phyloP scores from a whole-genome alignment of 331 rosid genomes.

The Telfairia occidentalis region DNA sequence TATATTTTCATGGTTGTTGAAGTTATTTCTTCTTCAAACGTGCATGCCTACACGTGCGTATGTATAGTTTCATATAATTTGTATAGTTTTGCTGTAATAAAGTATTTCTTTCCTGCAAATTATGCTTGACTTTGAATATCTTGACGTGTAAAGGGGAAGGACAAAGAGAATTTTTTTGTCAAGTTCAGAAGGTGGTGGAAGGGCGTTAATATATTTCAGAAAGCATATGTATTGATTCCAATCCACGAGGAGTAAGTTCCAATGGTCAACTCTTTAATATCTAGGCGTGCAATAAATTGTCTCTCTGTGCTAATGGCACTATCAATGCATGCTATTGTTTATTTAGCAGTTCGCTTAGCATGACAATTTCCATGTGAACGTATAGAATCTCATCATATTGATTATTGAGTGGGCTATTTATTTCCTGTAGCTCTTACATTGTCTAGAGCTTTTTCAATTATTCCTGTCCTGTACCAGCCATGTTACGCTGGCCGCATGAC shows the following conservation, averaged over 20 bases:
- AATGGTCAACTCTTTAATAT: not conserved
- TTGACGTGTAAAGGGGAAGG: slow-evolving; percentile 31
- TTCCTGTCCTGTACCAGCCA: not conserved
- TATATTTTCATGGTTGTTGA: not conserved
- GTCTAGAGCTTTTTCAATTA: not conserved
- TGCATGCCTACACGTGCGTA: not conserved
- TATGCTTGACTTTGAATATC: slow-evolving; percentile 3
- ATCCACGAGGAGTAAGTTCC: slow-evolving; percentile 76
- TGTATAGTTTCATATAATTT: not conserved
- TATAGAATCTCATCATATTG: not conserved
- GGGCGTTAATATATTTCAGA: slow-evolving; percentile 81
- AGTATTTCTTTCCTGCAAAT: not conserved
- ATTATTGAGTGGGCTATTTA: not conserved
- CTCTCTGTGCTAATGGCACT: not conserved
- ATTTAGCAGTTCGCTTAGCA: not conserved
- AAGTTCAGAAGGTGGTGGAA: slow-evolving; percentile 99
- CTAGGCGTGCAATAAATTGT: not conserved
- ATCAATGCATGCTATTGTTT: not conserved
- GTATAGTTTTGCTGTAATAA: not conserved
- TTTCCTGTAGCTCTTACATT: not conserved
- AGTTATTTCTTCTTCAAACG: not conserved
- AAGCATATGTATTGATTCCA: slow-evolving; percentile 82
- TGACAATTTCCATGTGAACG: not conserved
- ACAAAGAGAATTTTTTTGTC: slow-evolving; percentile 38
- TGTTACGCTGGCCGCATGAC: not conserved